phyloP scores from a whole-genome alignment of 345 rosid species.

The Lepidium didymum region DNA sequence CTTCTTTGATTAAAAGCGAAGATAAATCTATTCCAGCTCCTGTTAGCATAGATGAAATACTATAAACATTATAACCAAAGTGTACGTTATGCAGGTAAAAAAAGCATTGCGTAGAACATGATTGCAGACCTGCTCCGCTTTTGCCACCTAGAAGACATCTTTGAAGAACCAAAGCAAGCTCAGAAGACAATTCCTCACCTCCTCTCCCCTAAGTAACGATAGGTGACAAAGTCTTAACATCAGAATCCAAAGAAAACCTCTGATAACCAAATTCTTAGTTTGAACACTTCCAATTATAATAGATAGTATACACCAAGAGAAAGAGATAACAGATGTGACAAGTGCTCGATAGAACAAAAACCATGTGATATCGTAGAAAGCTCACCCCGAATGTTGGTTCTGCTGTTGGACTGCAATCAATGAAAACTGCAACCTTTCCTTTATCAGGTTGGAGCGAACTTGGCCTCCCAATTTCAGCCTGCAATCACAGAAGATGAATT shows the following conservation, averaged over 20 bases:
- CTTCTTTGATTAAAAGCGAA: constrained; percentile 68
- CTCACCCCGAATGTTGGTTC: constrained; percentile 80
- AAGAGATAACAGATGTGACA: background rate
- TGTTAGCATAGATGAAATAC: constrained; percentile 26
- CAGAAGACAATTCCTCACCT: constrained; percentile 79
- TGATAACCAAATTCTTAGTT: background rate
- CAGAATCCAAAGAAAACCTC: background rate
- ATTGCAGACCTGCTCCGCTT: constrained; percentile 70
- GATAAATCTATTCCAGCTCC: constrained; percentile 81
- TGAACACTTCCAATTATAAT: background rate
- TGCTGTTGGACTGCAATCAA: constrained; percentile 87
- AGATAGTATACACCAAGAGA: background rate
- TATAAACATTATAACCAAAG: background rate
- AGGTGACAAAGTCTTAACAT: background rate
- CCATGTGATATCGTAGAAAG: background rate
- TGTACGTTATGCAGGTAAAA: background rate
- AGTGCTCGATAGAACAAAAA: constrained; percentile 1
- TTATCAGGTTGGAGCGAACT: constrained; percentile 61
- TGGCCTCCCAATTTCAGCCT: constrained; percentile 95
- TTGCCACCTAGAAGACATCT: constrained; percentile 81
- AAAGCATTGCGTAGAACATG: background rate
- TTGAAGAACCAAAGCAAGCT: constrained; percentile 68
- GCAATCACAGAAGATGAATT: constrained; percentile 12
- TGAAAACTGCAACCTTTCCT: constrained; percentile 67
- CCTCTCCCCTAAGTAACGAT: constrained; percentile 68